Base-by-base conservation (phyloP, 371 early-diverging fungal species). In the Rhizopus microsporus region DNA sequence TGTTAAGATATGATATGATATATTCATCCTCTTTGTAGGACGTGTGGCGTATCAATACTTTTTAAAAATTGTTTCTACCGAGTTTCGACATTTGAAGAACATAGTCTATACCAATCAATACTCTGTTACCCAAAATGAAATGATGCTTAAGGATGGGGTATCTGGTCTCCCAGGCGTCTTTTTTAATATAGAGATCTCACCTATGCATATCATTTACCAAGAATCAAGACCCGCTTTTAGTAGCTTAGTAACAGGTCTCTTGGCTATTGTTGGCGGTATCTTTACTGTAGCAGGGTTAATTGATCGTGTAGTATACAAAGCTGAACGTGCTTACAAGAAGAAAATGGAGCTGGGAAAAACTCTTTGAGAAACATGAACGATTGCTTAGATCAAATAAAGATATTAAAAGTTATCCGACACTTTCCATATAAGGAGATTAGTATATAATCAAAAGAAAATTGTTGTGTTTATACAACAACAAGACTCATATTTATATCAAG, bases 131-230 rank as follows among this genome's bases (percentile, higher is more conserved):
- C 90, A 94, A 70, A 90, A 92, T 72, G 85, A 88, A 63, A 72
- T 78, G 53, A 57, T 48, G 54, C 35, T 70, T 23, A 63, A 51
- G 12, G 71, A 71, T n/a, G 54, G 68, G 2, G 16, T 12, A 4
- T 34, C 43, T 12, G 67, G 67, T 7, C 31, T 64, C n/a, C 67
- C 67, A n/a, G 96, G 98, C 31, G 87, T 97, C 17, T 96, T 94
- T 65, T 93, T 98, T 72, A 88, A 93, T 68, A 91, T 87, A 78
- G 97, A 98, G 34, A 98, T 98, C 51, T 97, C 97, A 10, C 97
- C 98, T 0, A 95, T 98, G 96, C 75, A 90, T 35, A 92, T 98
- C 51, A 89, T 87, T 35, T 93, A 94, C 65, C 82, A 77, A 5
- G 93, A 98, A 75, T 80, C 84, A 51, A 82, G 85, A 50, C 84